Evolutionary conservation across 2,329 filamentous ascomycete genomes (phyloP), one percentile per base, ranked within the genome.

Genomic region (Davidsoniella neocaledoniae): DNA sequence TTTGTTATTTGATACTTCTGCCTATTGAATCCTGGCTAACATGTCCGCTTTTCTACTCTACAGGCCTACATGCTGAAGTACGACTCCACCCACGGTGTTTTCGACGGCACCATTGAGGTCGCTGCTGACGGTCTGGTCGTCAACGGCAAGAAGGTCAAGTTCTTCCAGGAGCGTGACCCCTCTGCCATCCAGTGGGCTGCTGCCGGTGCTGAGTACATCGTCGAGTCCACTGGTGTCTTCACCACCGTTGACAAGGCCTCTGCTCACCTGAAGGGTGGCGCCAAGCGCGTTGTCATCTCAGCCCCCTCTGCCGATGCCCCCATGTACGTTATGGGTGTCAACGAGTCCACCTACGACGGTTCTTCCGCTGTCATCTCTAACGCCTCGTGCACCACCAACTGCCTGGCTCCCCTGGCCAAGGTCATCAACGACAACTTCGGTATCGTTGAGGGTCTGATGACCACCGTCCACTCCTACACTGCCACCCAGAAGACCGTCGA

Each of bases 271-370:
- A 82, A 84, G 73, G 90, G 88, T 67, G 90, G 90, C 69, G 90
- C 90, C 69, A 95, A 95, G 86, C 94, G 94, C 81, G 90, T 88
- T 69, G 72, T 88, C 76, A 88, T 90, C 77, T 91, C 85, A 60
- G 85, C 86, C 64, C 86, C 86, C 63, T 93, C 86, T 56, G 83
- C 84, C 59, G 91, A 98, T 74, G 91, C 91, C 64, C 90, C 90
- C 67, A 98, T 98, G 91, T 98, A 93, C 80, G 91, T 98, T 67
- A 93, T 95, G 81, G 91, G 91, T 68, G 91, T 98, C 75, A 98
- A 96, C 79, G 76, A 96, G 73, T 78, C 88, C 69, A 76, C 71
- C 62, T 96, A 96, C 82, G 90, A 85, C 69, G 81, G 83, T 67
- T 84, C 84, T 67, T 78, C 91, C 69, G 74, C 86, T 62, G 82